Percentiles rank a stretch among this genome's conserved stretches.
These are phyloP conservation scores for Xenoacremonium recifei DNA, from an alignment of 2,329 filamentous ascomycete species.

Conservation along the genomic window DNA sequence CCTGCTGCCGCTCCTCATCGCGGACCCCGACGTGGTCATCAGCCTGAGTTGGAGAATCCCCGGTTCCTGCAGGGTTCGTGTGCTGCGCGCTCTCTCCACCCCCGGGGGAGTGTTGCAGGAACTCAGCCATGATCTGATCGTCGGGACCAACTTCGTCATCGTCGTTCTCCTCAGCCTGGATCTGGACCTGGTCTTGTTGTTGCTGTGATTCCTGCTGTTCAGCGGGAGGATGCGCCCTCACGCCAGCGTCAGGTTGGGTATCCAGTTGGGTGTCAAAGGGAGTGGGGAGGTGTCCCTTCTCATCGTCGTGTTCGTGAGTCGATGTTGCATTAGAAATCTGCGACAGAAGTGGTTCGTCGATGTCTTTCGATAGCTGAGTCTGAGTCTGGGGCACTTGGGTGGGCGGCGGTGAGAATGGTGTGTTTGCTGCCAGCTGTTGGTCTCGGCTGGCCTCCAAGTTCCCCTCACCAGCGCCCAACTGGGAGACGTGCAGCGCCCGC, in stretches of 20 bases:
- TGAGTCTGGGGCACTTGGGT: slow-evolving; percentile 15
- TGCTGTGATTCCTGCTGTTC: too few species aligned
- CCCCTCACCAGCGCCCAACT: slow-evolving; percentile 5
- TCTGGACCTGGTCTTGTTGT: too few species aligned
- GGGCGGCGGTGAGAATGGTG: slow-evolving; percentile 21
- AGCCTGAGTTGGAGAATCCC: slow-evolving; percentile 10
- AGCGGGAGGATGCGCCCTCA: slow-evolving; percentile 10
- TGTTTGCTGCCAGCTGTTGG: slow-evolving; percentile 10
- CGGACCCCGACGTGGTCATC: slow-evolving; percentile 8
- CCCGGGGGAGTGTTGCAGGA: slow-evolving; percentile 24
- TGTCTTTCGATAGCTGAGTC: slow-evolving; percentile 13
- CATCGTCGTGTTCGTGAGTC: slow-evolving; percentile 8
- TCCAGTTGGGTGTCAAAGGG: slow-evolving; percentile 21
- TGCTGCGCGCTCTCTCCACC: slow-evolving; percentile 5
- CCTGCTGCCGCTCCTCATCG: slow-evolving; percentile 9
- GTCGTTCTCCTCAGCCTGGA: slow-evolving; percentile 9
- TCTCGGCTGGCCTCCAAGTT: slow-evolving; percentile 3
- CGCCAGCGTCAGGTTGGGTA: slow-evolving; percentile 19
- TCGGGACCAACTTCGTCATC: slow-evolving; percentile 24
- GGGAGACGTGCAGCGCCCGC: background rate
- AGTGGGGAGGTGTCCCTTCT: slow-evolving; percentile 17
- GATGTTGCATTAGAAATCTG: slow-evolving; percentile 10
- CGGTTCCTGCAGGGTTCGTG: slow-evolving; percentile 8
- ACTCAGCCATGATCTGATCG: slow-evolving; percentile 30
- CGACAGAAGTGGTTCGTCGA: slow-evolving; percentile 6